Base-by-base conservation (phyloP, 2,329 filamentous ascomycete genomes). In the Diaporthe vaccinii region DNA sequence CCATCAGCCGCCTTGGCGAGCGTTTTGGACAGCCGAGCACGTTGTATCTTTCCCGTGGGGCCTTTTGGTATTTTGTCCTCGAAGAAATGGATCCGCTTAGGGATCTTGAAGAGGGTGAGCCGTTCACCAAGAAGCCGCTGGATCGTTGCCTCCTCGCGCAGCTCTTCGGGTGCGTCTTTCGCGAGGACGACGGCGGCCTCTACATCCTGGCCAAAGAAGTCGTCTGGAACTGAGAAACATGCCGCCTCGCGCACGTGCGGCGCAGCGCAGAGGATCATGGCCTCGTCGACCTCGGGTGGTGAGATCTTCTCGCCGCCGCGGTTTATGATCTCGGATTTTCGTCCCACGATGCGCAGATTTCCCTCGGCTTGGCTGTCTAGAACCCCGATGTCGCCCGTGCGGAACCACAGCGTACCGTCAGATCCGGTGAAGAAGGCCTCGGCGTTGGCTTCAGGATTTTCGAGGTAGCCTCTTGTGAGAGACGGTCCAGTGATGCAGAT, bases 321-420 rank as follows among this genome's bases (percentile, higher is more conserved):
- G 85, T 95, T 95, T 87, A 98, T 97, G 70, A 98, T 88, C 85
- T 98, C 95, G 88, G 97, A 97, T 85, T 97, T 97, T 68, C 95
- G 89, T n/a, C 95, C 95, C 0, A 95, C 97, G 84, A 97, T 96
- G 80, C 94, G 89, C 14, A 97, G 87, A 81, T 96, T 97, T 76
- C 94, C 94, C 78, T 97, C 94, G 76, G 91, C 85, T 3, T 51
- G 28, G 39, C 46, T 31, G 80, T 97, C 94, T 81, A 91, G 89
- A 85, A 93, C 93, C 70, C 95, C 95, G 83, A 97, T 94, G 81
- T 98, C 95, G 10, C 95, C 95, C 0, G 95, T 97, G 79, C 95
- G 90, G 90, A 97, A 97, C 86, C 94, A 97, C 14, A 94, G 93
- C 8, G 17, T 61, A 9, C 58, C 58, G 7, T 25, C 22, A 1